phyloP scores from a whole-genome alignment of 192 early-diverging fungal genomes.

The Rhizophlyctis rosea region DNA sequence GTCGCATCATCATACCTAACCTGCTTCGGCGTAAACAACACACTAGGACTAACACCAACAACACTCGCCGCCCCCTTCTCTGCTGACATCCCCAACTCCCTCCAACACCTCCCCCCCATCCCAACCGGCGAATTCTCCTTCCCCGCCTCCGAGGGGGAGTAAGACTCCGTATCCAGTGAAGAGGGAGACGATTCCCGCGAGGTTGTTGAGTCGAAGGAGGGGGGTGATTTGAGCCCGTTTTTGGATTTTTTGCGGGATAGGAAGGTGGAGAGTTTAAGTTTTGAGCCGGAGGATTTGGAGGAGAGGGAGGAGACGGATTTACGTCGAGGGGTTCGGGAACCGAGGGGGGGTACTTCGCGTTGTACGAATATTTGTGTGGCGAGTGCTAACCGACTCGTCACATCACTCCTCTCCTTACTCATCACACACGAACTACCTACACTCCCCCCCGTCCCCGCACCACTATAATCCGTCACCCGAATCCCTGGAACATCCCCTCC shows the following conservation, averaged over 20 bases:
- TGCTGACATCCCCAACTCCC: no score
- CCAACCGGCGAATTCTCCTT: no score
- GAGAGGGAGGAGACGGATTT: background rate
- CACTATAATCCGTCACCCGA: background rate
- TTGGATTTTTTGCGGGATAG: background rate
- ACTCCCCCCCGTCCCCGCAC: background rate
- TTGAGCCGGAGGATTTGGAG: background rate
- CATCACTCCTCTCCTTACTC: no score
- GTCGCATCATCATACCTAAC: constrained; percentile 49
- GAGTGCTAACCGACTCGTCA: constrained; percentile 6
- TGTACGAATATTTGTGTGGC: constrained; percentile 17
- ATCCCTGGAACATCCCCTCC: background rate
- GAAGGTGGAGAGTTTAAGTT: background rate
- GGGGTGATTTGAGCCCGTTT: background rate
- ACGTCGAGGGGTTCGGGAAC: constrained; percentile 6
- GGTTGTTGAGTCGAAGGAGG: background rate
- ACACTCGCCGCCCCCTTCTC: no score
- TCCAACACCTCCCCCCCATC: no score
- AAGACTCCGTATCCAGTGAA: background rate
- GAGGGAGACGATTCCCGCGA: background rate
- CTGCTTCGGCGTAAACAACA: constrained; percentile 33
- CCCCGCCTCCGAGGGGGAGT: background rate
- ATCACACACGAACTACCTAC: no score
- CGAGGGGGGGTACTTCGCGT: constrained; percentile 7
- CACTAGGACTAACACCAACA: no score